These are phyloP conservation scores for Claviceps humidiphila DNA, from an alignment of 2,329 filamentous ascomycete genomes.

Conservation along the genomic window DNA sequence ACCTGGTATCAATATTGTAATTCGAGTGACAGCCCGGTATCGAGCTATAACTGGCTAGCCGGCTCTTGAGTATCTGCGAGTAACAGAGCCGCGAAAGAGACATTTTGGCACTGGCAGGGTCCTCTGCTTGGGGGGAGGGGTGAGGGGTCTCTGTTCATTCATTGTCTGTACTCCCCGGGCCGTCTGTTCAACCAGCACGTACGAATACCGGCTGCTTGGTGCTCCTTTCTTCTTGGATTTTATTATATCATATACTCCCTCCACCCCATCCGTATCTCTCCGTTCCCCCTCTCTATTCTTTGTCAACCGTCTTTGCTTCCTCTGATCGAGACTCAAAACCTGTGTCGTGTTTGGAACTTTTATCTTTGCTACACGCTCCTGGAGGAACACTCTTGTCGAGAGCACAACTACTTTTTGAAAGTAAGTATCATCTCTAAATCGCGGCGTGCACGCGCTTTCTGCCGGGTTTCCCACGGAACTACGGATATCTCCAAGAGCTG, in stretches of 20 bases:
- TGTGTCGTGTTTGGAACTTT: not conserved
- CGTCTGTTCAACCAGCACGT: slow-evolving; percentile 6
- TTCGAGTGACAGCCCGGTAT: not conserved
- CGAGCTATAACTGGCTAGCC: slow-evolving; percentile 3
- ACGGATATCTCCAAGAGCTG: not conserved
- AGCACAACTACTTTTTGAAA: not conserved
- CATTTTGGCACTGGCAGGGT: slow-evolving; percentile 6
- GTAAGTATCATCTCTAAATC: not conserved
- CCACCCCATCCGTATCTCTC: not conserved
- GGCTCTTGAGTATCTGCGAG: slow-evolving; percentile 7
- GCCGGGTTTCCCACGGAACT: not conserved
- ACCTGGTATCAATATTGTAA: not conserved
- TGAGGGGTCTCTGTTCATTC: slow-evolving; percentile 1
- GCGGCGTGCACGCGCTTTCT: not conserved
- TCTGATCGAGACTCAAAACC: not conserved
- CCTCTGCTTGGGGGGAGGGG: slow-evolving; percentile 7
- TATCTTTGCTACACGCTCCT: not conserved
- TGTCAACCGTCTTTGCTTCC: not conserved
- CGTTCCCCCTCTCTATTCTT: slow-evolving; percentile 1
- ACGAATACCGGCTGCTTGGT: slow-evolving; percentile 5
- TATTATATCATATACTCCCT: slow-evolving; percentile 4
- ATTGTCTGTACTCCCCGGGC: slow-evolving; percentile 3
- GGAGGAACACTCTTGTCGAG: not conserved
- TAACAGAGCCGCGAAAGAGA: slow-evolving; percentile 12
- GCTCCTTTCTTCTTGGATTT: slow-evolving; percentile 2